These are phyloP conservation scores for Cercospora beticola DNA, from an alignment of 2,329 filamentous ascomycete species.

Conservation along the genomic window DNA sequence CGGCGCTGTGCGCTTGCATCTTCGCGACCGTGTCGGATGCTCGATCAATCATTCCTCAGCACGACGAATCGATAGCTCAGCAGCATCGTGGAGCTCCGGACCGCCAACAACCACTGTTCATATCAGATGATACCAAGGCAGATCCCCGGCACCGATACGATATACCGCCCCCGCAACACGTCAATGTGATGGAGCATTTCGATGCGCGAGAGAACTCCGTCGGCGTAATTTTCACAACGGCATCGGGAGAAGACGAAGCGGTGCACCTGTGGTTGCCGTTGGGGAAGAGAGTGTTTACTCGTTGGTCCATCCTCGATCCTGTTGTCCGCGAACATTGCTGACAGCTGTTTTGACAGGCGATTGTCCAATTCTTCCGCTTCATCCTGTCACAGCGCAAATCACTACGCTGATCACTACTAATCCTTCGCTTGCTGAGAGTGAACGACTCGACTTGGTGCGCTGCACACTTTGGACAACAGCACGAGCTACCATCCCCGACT, in stretches of 20 bases:
- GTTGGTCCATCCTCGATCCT: slow-evolving; percentile 23
- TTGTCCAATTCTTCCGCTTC: slow-evolving; percentile 30
- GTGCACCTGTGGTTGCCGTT: slow-evolving; percentile 36
- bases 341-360: slow-evolving; percentile 26
- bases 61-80: background rate
- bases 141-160: background rate
- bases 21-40: background rate
- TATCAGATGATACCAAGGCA: background rate
- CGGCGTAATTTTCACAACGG: slow-evolving; percentile 33
- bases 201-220: slow-evolving; percentile 34
- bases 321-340: slow-evolving; percentile 1
- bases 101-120: background rate
- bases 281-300: slow-evolving; percentile 29
- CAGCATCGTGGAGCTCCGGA: background rate
- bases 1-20: background rate
- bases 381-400: slow-evolving; percentile 33
- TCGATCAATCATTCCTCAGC: slow-evolving; percentile 8
- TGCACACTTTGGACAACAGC: slow-evolving; percentile 25
- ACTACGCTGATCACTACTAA: slow-evolving; percentile 32
- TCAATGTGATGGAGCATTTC: slow-evolving; percentile 15
- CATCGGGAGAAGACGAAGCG: slow-evolving; percentile 21
- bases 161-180: background rate
- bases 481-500: background rate
- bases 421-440: slow-evolving; percentile 24
- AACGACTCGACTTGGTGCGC: slow-evolving; percentile 28